Base-by-base conservation (phyloP, 352 stramenopile species). In the Globisporangium nagaii region DNA sequence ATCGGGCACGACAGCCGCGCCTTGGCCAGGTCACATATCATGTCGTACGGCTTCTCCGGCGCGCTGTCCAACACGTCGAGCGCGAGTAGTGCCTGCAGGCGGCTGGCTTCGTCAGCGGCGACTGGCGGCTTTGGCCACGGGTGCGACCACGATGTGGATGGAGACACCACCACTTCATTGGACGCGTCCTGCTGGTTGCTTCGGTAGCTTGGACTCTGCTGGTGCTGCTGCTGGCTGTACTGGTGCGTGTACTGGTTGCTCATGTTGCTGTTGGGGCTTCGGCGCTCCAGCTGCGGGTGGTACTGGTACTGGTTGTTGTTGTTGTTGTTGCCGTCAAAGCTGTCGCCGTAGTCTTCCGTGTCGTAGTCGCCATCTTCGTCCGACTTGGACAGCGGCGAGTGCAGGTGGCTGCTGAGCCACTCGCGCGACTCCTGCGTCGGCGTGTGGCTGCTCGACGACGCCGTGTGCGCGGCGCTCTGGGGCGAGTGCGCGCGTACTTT, bases 11-110 rank as follows among this genome's bases (percentile, higher is more conserved):
- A 63, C 24, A 91, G 52, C 10, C 72, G 73, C 12, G 71, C 67
- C 49, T 87, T 88, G 31, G 80, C 80, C 2, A 90, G 60, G 54
- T 90, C 77, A 45, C 84, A 93, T 56, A 93, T 87, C 67, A 84
- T 80, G 60, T 87, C 75, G 47, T 86, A 90, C 10, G 65, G 53
- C 52, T 82, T 84, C 31, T 93, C 80, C 0, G 71, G 64, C 3
- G 60, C 34, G 7, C 74, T 79, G 61, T 90, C 76, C 35, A 91
- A 54, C n/a, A 93, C 67, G 27, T 75, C 51, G 2, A 91, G 65
- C 7, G 64, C 62, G 27, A 72, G 61, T 3, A 91, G 66, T 7
- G 73, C 68, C 9, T 65, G 58, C 19, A 93, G 65, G 19, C 84
- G 71, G 25, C 70, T 70, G 22, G 44, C 44, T 71, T 93, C 84